Evolutionary conservation across 1,284 basidiomycete species (phyloP), one percentile per base, ranked within the genome.

Genomic region (Puccinia polysora): DNA sequence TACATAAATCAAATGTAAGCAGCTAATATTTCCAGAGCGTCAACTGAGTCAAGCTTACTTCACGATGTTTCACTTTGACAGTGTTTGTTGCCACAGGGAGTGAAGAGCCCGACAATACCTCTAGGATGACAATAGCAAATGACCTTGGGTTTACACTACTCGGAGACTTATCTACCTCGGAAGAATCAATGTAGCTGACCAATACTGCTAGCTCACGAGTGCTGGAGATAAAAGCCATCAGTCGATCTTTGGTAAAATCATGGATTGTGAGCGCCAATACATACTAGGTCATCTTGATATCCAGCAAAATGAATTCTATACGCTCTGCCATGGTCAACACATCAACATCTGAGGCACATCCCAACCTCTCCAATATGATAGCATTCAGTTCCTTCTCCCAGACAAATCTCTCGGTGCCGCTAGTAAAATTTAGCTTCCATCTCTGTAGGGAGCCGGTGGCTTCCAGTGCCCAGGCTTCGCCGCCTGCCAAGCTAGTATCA

Each of bases 331-430:
- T 77, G 76, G 43, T 77, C 64, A 64, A 73, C 68, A 20, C 76
- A 75, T 58, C 60, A 65, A 18, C 73, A 65, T 53, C 78, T 74
- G 55, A 76, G 69, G 23, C 73, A 70, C 53, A 65, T 72, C 65
- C 75, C 75, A 75, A 36, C 15, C 55, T 71, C 49, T 67, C 63
- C 1, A 76, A 75, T 15, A 79, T 67, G n/a, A 78, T 73, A 34
- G 75, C 74, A 18, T 76, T 75, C 15, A 78, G 56, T 62, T 79
- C 77, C 55, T 79, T 76, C 69, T 80, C 78, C 23, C 75, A 76
- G 7, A 77, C n/a, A 25, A 79, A 63, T 25, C 74, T 74, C 45
- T 78, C 77, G 15, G 74, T 74, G 1, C 76, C 76, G 14, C 76
- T 74, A 62, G 18, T 62, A 5, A 78, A 74, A 15, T 76, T 75